These are phyloP conservation scores for Haemoproteus tartakovskyi DNA, from an alignment of 169 alveolate genomes.

Conservation along the genomic window DNA sequence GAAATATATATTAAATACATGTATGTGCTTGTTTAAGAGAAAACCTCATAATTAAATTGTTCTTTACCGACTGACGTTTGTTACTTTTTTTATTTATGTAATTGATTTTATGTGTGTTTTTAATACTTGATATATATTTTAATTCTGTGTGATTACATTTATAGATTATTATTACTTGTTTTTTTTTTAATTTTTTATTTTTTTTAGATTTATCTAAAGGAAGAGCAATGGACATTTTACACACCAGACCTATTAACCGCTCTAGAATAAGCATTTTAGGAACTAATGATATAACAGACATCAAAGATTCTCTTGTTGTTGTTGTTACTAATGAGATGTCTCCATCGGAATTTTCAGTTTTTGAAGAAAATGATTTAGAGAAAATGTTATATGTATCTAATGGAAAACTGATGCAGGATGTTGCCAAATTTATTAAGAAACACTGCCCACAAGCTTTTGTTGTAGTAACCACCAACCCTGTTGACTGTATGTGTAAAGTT, in stretches of 20 bases:
- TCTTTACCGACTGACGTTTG: no score
- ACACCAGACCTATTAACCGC: constrained; percentile 70
- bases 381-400: constrained; percentile 71
- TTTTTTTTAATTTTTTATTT: background rate
- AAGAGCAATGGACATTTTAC: constrained; percentile 78
- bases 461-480: constrained; percentile 77
- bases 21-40: no score
- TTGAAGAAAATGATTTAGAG: constrained; percentile 73
- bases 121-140: no score
- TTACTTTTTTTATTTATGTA: no score
- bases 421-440: constrained; percentile 72
- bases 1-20: no score
- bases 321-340: constrained; percentile 75
- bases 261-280: constrained; percentile 73
- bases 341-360: constrained; percentile 65
- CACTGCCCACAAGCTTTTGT: constrained; percentile 79
- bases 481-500: constrained; percentile 74
- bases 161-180: background rate
- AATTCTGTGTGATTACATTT: background rate
- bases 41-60: no score
- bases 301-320: constrained; percentile 74
- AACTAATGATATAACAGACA: constrained; percentile 74
- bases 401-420: constrained; percentile 70
- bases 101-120: no score
- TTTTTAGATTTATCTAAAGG: constrained; percentile 72